Evolutionary conservation across 352 stramenopile genomes (phyloP), one percentile per base, ranked within the genome.

Genomic region (Phytophthora cactorum): DNA sequence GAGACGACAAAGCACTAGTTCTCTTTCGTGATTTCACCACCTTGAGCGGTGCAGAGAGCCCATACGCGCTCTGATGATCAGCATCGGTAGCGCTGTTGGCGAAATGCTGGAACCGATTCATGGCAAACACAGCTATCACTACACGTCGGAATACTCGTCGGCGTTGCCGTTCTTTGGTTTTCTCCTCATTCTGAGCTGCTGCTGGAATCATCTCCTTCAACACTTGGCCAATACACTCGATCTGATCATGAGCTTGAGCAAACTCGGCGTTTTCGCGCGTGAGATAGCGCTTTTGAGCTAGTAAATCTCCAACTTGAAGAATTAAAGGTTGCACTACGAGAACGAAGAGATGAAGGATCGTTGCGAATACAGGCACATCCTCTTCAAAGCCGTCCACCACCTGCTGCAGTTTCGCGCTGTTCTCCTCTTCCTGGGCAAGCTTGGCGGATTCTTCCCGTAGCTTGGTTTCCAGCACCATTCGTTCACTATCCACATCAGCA

Each of bases 251-350:
- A 12, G 77, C 46, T 36, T 70, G 63, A 7, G 60, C 59, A 41
- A 75, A 84, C 29, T 88, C 77, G 14, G 65, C 70, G 28, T 89
- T 87, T 67, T 90, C 81, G 0, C 72, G 70, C 15, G 50, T 14
- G 3, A 92, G 65, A 10, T 86, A 64, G 1, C 84, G 82, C 62
- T 90, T 91, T 55, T 92, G 84, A 12, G 47, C 53, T 14, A 84
- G 71, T 28, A 92, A 66, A 25, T 91, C 84, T 53, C 77, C 88
- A 7, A 91, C 82, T 65, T 92, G 84, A 5, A 90, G 75, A 36
- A 92, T 71, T 10, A 92, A 59, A 12, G 84, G 74, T 12, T 76
- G 81, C 14, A 86, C 73, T 3, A 88, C 72, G 5, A 89, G 63
- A n/a, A 79, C 69, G n/a, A 92, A 90, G 14, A 92, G 60, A 34